Evolutionary conservation across 345 rosid species (phyloP), one percentile per base, ranked within the genome.

Genomic region (Citrus sp.): DNA sequence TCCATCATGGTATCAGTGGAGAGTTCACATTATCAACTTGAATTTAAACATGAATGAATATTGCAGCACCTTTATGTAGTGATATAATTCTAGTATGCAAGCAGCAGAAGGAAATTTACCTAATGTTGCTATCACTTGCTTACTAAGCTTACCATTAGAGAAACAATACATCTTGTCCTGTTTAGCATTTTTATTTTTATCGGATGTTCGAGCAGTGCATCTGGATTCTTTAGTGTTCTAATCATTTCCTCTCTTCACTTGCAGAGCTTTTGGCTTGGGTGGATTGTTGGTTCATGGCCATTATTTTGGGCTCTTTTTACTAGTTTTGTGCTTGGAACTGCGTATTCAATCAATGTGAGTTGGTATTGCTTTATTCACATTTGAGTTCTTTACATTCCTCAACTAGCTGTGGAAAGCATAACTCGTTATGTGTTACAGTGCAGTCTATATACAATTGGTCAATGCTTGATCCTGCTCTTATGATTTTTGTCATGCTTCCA

Each of bases 261-360:
- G 6, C 88, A 95, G 99, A 95, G 99, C 84, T 95, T 95, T 84
- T 91, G 89, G 89, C 91, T 95, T 25, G 97, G 95, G 66, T 93
- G 94, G 95, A 70, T 93, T 75, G 94, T 87, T 78, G 91, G 95
- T 76, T 95, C 99, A 0, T 92, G 95, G 98, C 98, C 99, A n/a
- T 84, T 95, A 80, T 89, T 95, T 69, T 93, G 96, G 97, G 99
- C 98, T 68, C 96, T 95, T 72, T 95, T 86, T 42, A 78, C 93
- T 89, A 95, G 99, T 79, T 95, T 93, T 81, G 77, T 90, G 22
- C 99, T 93, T 19, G 98, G 99, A 80, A 93, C 99, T 40, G 98
- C 99, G 63, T 95, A 95, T 80, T 95, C 99, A 78, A 85, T 95
- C 81, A 84, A 95, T 87, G 99, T 95, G 82, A 91, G 98, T 87